Evolutionary conservation across 192 early-diverging fungal species (phyloP), one percentile per base, ranked within the genome.

Genomic region (Podila verticillata): DNA sequence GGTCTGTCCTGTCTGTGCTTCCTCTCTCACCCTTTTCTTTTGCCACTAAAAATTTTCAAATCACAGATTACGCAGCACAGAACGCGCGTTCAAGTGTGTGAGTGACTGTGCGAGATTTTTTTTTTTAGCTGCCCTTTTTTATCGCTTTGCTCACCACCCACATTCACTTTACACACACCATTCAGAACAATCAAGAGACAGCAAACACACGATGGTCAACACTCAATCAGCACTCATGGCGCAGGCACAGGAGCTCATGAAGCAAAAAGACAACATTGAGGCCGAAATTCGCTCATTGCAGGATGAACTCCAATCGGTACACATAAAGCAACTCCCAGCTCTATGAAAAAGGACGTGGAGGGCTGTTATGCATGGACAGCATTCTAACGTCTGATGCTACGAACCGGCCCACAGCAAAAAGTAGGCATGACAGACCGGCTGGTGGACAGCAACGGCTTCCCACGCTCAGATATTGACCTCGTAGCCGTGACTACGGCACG

Each of bases 391-490:
- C n/a, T 47, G 44, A 7, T 47, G 44, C 44, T 7, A 15, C 3
- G 5, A 13, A 29, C 5, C 36, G 34, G 54, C 26, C 63, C 44
- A 22, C 10, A 86, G 83, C 83, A 84, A 83, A 80, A 82, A 34
- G 75, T 89, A 24, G 83, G 83, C 28, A 89, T 87, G 87, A 57
- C 65, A 2, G 81, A 85, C 26, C 75, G 74, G 15, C 66, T 89
- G 36, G 62, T 87, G 5, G 88, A 88, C 57, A 61, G 69, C 13
- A 44, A 66, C 61, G 87, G 88, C 6, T 89, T 86, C 72, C 87
- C 88, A 5, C 77, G 88, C 7, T 81, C 75, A 57, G 88, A 89
- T 73, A 59, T 89, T 22, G 87, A 89, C 58, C 70, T 89, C 3
- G 85, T 85, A 17, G 69, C 84, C 9, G 84, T 83, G 13, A 72